These are phyloP conservation scores for Hypoxylon rubiginosum DNA, from an alignment of 2,329 filamentous ascomycete genomes.

Conservation along the genomic window DNA sequence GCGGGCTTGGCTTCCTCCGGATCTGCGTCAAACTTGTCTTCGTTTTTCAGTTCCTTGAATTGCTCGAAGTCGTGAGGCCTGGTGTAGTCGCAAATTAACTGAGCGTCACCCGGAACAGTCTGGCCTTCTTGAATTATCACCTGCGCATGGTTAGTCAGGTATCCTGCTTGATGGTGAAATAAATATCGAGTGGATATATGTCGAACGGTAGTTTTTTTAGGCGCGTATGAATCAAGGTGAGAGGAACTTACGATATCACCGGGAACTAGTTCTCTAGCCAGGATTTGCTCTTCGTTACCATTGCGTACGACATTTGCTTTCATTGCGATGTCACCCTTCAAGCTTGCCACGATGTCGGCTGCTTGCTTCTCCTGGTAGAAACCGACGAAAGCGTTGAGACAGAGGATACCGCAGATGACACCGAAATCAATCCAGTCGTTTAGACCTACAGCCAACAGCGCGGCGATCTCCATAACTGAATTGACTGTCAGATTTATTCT, in stretches of 20 bases:
- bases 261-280: conserved; percentile 80
- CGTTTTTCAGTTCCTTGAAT: conserved; percentile 51
- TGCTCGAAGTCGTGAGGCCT: conserved; percentile 67
- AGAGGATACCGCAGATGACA: conserved; percentile 81
- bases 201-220: too few species aligned
- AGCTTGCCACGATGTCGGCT: conserved; percentile 78
- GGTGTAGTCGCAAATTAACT: conserved; percentile 80
- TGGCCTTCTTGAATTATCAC: conserved; percentile 79
- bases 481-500: conserved; percentile 19
- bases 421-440: conserved; percentile 82
- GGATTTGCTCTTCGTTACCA: conserved; percentile 76
- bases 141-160: conserved; percentile 53
- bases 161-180: neutral
- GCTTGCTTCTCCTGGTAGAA: conserved; percentile 88
- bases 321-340: conserved; percentile 86
- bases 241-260: conserved; percentile 76
- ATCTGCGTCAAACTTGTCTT: conserved; percentile 47
- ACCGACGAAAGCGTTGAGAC: conserved; percentile 81
- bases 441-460: conserved; percentile 79
- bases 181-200: neutral
- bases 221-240: neutral
- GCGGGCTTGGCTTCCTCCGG: conserved; percentile 33
- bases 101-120: conserved; percentile 77
- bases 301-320: conserved; percentile 77
- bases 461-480: conserved; percentile 81